Evolutionary conservation across 2,329 filamentous ascomycete species (phyloP), one percentile per base, ranked within the genome.

Genomic region (Epichloe aotearoae): DNA sequence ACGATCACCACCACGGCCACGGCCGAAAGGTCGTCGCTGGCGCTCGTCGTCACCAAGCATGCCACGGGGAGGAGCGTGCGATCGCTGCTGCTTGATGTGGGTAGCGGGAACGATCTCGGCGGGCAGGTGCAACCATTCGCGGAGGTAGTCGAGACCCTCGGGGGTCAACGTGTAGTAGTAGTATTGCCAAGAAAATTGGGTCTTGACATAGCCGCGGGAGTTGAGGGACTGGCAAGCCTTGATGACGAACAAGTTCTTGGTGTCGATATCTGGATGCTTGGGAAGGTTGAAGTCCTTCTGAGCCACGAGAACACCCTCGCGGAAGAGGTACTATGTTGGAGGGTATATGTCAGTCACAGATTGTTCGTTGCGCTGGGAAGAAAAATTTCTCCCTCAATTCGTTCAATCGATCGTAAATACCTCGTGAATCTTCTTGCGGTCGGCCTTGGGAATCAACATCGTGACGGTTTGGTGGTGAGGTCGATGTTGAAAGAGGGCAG

Each of bases 141-240:
- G 91, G 73, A 98, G 90, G 83, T 98, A 98, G 80, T 97, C 91
- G 73, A 98, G 91, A 77, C 93, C 93, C 82, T 97, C 90, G 69
- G 90, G 73, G 73, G 91, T 96, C 75, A 98, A 85, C 75, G 93
- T 96, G 85, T 98, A 98, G 87, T 98, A 98, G 86, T 97, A 95
- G 83, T 90, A 95, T 78, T 95, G 89, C 89, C 89, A 95, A 62
- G 89, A 95, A 86, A 98, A 98, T 76, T 94, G 93, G 66, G 93
- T 98, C 88, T 98, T 98, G 77, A 98, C 83, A 76, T 88, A 97
- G 72, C 91, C 91, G 73, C 93, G 91, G 64, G 90, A 96, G 79
- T 84, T 95, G 70, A 98, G 84, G 60, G 93, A 98, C 81, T 98
- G 93, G 77, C 83, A 85, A 68, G 93, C 93, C 84, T 98, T 98